Base-by-base conservation (phyloP, 176 grass and related monocot genomes). In the Eragrostis nindensis region DNA sequence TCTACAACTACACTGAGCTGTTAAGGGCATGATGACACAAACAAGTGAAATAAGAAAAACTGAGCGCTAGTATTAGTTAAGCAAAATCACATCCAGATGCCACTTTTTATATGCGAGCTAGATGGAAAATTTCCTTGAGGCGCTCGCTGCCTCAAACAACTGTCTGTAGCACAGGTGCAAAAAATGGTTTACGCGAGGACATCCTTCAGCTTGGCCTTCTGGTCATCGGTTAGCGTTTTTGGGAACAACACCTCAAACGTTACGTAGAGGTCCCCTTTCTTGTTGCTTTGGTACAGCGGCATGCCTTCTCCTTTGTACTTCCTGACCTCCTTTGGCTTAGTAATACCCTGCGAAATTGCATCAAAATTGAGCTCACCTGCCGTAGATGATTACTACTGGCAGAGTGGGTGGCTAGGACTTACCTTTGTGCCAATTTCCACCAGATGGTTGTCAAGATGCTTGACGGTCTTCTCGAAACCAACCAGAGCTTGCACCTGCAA, bases 291-390 rank as follows among this genome's bases (percentile, higher is more conserved):
- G 82, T 96, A 87, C 68, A 96, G 67, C 26, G 97, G 97, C 97
- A 99, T 96, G 30, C 97, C 97, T 74, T 99, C 93, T 39, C 91
- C 97, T 86, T 99, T 93, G 78, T 91, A 96, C 78, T 96, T 99
- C 85, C 61, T 93, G 39, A 92, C 55, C 72, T 93, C 97, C 83
- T 99, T 99, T 0, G 97, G 93, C 52, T 96, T 99, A 32, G 97
- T 99, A 19, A 99, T 65, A 39, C 97, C 93, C 97, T 99, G 75
- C 27, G 41, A 27, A 75, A 82, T 68, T 17, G 66, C 0, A 7
- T 80, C 0, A 16, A 36, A 60, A 68, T 67, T 64, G 38, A 78
- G 44, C 22, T 42, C 12, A 62, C 52, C 2, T 62, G 70, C 49
- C 45, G 62, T 61, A 50, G 42, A 63, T 27, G 32, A 80, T 11